Evolutionary conservation across 495 filamentous ascomycete genomes (phyloP), one percentile per base, ranked within the genome.

Genomic region (Bathelium albidoporum): DNA sequence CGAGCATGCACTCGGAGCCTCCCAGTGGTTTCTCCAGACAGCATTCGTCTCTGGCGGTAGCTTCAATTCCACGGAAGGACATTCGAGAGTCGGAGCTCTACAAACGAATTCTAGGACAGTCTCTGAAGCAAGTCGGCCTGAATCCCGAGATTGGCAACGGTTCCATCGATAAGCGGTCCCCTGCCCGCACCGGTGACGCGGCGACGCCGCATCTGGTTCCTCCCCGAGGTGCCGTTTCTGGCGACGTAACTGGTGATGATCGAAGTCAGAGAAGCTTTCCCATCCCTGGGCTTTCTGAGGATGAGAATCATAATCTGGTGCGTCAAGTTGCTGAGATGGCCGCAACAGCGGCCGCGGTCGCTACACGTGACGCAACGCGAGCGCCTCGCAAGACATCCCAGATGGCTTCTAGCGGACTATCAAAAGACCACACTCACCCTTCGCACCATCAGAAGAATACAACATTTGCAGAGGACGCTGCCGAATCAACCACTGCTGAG

Each of bases 61-160:
- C 5, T 26, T 55, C 49, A 16, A 20, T 68, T 22, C 20, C 59
- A 9, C 60, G 70, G 0, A 63, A 63, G 12, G 69, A 76, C 61
- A 71, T 97, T 66, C 87, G 90, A 32, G 90, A 96, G 62, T 89
- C 90, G 41, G 84, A 90, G 63, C 77, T 97, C 20, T 98, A 97
- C 73, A 97, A 95, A 73, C 86, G 91, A 53, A 94, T 97, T 60
- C 77, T 97, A 14, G 90, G 90, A 32, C 91, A 97, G 75, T 92
- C 91, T 11, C 75, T 96, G 64, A 86, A 85, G 69, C 87, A 93
- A 60, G 84, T 89, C 62, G 91, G 90, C 4, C 74, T 93, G 39
- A 62, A 10, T 22, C 44, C 66, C 29, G 72, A 73, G 32, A 45
- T 24, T 39, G 60, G 32, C 60, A 49, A 61, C 26, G 58, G 22